Evolutionary conservation across 179 eudicot species (phyloP).

Genomic region (Dionaea muscipula): DNA sequence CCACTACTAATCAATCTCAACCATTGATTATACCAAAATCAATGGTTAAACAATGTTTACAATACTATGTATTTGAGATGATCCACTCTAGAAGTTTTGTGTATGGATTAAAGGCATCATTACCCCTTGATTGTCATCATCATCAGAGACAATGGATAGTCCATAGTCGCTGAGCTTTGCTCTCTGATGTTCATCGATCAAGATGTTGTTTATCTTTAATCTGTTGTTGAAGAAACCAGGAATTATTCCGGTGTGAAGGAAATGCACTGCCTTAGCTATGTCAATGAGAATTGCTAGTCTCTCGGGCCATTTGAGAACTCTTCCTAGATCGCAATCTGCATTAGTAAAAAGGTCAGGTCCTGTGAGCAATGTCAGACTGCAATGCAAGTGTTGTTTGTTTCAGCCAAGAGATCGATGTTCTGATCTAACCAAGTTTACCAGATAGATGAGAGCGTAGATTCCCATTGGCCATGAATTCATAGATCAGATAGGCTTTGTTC

Average conservation of each 20-base stretch:
- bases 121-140: conserved; percentile 33
- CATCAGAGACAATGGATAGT: conserved; percentile 58
- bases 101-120: conserved; percentile 6
- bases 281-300: conserved; percentile 59
- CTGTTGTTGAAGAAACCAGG: conserved; percentile 73
- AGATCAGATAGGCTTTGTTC: conserved; percentile 62
- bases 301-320: conserved; percentile 65
- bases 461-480: conserved; percentile 68
- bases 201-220: conserved; percentile 52
- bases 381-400: too few relatives aligned
- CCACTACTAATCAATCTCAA: too few relatives aligned
- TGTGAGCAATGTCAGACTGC: too few relatives aligned
- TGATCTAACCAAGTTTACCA: conserved; percentile 24
- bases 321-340: conserved; percentile 31
- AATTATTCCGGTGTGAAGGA: conserved; percentile 78
- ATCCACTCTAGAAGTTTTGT: background rate
- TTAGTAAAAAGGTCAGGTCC: background rate
- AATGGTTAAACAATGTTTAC: too few relatives aligned
- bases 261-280: conserved; percentile 85
- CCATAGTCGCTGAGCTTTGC: conserved; percentile 86
- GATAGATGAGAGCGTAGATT: conserved; percentile 44
- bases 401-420: too few relatives aligned
- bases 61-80: too few relatives aligned
- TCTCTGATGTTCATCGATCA: conserved; percentile 55
- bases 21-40: too few relatives aligned